phyloP scores from a whole-genome alignment of 2,329 filamentous ascomycete genomes.

The Scedosporium dehoogii region DNA sequence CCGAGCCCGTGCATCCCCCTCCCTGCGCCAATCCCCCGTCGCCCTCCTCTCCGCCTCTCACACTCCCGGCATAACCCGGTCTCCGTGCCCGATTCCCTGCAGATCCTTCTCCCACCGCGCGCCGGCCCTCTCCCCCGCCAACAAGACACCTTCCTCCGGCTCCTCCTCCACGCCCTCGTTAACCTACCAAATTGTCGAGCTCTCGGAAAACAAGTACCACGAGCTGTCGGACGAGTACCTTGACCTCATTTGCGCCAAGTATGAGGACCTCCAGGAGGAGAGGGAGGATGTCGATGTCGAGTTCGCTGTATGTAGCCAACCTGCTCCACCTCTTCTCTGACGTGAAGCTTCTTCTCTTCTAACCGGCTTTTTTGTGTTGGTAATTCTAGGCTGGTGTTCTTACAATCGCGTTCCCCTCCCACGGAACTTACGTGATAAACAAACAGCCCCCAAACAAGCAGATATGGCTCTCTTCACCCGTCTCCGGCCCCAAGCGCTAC shows the following conservation, averaged over 20 bases:
- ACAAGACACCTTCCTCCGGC: not conserved
- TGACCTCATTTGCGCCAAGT: constrained; percentile 39
- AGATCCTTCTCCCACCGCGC: not conserved
- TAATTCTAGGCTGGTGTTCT: constrained; percentile 67
- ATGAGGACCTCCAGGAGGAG: constrained; percentile 68
- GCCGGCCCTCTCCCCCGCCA: not conserved
- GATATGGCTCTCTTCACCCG: constrained; percentile 90
- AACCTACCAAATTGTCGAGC: constrained; percentile 43
- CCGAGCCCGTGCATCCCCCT: not conserved
- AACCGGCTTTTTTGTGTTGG: constrained; percentile 1
- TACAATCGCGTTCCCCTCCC: constrained; percentile 57
- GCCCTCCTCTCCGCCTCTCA: not conserved
- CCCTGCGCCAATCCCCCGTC: not conserved
- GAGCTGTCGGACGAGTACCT: constrained; percentile 68
- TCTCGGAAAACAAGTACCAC: constrained; percentile 66
- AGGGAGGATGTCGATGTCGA: constrained; percentile 76
- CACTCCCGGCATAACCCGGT: not conserved
- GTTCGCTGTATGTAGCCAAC: constrained; percentile 57
- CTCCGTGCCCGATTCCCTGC: not conserved
- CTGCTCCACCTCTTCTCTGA: not conserved
- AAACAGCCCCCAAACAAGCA: constrained; percentile 97
- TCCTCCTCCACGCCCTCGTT: not conserved
- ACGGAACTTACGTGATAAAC: constrained; percentile 88
- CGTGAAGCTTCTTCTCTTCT: constrained; percentile 5
- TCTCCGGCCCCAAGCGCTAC: constrained; percentile 86